A percentile compares a stretch with the other conserved stretches of the same genome.
Conservation (phyloP, 2,329 filamentous ascomycete genomes). For the Fonsecaea monophora region DNA sequence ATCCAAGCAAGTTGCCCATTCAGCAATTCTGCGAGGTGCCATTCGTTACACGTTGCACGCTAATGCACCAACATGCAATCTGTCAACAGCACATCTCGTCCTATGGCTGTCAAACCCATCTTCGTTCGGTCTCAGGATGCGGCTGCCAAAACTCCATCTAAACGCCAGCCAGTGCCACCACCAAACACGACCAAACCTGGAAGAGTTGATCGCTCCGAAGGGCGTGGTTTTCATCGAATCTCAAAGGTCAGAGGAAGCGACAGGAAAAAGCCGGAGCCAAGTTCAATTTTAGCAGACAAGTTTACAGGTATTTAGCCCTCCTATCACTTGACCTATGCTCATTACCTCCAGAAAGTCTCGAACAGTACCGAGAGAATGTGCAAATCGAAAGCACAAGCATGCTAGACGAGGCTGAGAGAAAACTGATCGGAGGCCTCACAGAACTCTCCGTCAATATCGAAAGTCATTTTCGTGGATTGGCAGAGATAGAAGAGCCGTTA, state of each 20-base stretch:
- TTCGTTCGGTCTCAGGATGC: slow-evolving; percentile 17
- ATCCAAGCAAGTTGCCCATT: background rate
- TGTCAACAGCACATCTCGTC: slow-evolving; percentile 2
- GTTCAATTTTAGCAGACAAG: slow-evolving; percentile 24
- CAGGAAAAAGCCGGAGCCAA: slow-evolving; percentile 4
- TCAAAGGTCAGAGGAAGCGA: slow-evolving; percentile 13
- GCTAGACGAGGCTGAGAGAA: slow-evolving; percentile 14
- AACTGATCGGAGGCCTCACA: slow-evolving; percentile 20
- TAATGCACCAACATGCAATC: slow-evolving; percentile 13
- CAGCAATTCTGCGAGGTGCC: background rate
- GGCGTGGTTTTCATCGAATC: slow-evolving; percentile 10
- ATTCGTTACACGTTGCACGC: background rate
- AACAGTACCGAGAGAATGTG: slow-evolving; percentile 29
- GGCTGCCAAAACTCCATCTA: slow-evolving; percentile 4
- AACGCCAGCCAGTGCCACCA: slow-evolving; percentile 2
- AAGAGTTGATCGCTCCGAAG: slow-evolving; percentile 5
- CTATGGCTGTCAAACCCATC: slow-evolving; percentile 8
- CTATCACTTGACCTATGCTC: background rate
- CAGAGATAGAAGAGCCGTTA: slow-evolving; percentile 25
- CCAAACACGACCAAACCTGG: slow-evolving; percentile 10
- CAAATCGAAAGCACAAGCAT: slow-evolving; percentile 15
- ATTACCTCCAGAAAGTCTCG: slow-evolving; percentile 28
- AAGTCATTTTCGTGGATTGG: slow-evolving; percentile 17
- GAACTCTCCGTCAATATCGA: slow-evolving; percentile 26
- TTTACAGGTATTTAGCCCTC: slow-evolving; percentile 20